Evolutionary conservation across 1,139 yeast genomes (phyloP).

Genomic region (Saccharomyces hybrid): DNA sequence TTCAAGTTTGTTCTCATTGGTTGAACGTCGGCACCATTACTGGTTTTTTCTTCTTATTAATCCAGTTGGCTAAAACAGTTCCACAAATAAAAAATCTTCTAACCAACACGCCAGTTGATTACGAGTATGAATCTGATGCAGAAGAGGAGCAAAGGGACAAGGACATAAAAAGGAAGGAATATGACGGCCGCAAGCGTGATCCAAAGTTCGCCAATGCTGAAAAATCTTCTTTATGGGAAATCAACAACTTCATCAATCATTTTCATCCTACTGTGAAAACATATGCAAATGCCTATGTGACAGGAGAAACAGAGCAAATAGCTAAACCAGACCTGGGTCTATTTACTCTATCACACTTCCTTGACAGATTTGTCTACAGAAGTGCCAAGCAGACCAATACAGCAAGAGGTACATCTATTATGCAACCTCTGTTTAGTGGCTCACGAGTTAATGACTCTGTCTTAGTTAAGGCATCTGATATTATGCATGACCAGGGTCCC

Average conservation of each 20-base stretch:
- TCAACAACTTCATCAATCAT: slow-evolving; percentile 62
- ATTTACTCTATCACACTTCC: slow-evolving; percentile 79
- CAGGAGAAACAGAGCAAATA: slow-evolving; percentile 38
- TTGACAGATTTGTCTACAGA: slow-evolving; percentile 91
- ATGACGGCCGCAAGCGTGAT: slow-evolving; percentile 86
- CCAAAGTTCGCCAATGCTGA: slow-evolving; percentile 83
- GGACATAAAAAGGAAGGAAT: slow-evolving; percentile 30
- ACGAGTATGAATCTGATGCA: slow-evolving; percentile 31
- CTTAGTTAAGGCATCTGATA: slow-evolving; percentile 61
- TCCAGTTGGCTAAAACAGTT: slow-evolving; percentile 50
- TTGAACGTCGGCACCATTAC: slow-evolving; percentile 78
- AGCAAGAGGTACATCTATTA: slow-evolving; percentile 79
- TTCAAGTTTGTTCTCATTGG: slow-evolving; percentile 83
- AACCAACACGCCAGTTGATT: slow-evolving; percentile 36
- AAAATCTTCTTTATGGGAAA: slow-evolving; percentile 79
- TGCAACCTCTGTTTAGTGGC: slow-evolving; percentile 92
- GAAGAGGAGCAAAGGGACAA: slow-evolving; percentile 27
- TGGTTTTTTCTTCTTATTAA: slow-evolving; percentile 77
- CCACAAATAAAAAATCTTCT: slow-evolving; percentile 47
- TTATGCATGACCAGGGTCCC: slow-evolving; percentile 43
- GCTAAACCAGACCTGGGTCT: slow-evolving; percentile 82
- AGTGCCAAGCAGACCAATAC: slow-evolving; percentile 73
- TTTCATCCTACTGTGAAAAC: slow-evolving; percentile 88
- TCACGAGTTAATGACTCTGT: slow-evolving; percentile 64
- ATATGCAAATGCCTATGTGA: slow-evolving; percentile 62